Conservation (phyloP, 1,139 yeast genomes). For the Tardiomyces blankii region DNA sequence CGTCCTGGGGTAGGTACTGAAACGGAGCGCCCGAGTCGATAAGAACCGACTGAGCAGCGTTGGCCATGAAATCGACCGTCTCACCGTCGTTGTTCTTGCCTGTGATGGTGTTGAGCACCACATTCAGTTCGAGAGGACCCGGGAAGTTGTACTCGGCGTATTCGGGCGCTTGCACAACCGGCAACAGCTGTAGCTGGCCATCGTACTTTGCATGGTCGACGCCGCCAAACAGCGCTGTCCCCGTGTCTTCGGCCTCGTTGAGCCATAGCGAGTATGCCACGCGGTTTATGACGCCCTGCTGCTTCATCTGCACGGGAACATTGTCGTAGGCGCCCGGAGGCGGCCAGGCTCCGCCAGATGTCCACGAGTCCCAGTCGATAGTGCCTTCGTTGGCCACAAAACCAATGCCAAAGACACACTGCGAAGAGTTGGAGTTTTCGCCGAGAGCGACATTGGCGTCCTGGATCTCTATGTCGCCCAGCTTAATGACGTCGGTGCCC, state of each 20-base stretch:
- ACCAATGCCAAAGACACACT: constrained; percentile 46
- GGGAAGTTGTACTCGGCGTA: neutral
- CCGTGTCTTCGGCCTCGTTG: constrained; percentile 26
- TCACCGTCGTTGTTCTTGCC: constrained; percentile 2
- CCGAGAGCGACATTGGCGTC: constrained; percentile 38
- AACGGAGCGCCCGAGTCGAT: constrained; percentile 12
- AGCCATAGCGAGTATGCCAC: constrained; percentile 46
- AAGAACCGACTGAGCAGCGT: constrained; percentile 7
- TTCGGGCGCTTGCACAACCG: constrained; percentile 9
- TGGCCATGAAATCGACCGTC: constrained; percentile 1
- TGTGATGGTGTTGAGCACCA: constrained; percentile 8
- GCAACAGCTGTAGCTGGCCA: constrained; percentile 31
- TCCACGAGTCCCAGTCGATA: constrained; percentile 5
- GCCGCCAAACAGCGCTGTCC: constrained; percentile 47
- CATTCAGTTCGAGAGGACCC: constrained; percentile 6
- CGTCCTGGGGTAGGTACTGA: constrained; percentile 13
- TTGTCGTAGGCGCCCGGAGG: constrained; percentile 24
- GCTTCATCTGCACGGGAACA: constrained; percentile 37
- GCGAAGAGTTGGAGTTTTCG: constrained; percentile 31
- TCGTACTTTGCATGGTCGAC: constrained; percentile 41
- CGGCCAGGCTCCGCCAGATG: neutral
- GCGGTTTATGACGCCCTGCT: constrained; percentile 37
- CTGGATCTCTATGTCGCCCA: constrained; percentile 29
- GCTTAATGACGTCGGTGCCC: constrained; percentile 34
- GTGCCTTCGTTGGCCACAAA: constrained; percentile 15